Conservation (phyloP, 805 yeast species). For the Metschnikowia colocasiae region DNA sequence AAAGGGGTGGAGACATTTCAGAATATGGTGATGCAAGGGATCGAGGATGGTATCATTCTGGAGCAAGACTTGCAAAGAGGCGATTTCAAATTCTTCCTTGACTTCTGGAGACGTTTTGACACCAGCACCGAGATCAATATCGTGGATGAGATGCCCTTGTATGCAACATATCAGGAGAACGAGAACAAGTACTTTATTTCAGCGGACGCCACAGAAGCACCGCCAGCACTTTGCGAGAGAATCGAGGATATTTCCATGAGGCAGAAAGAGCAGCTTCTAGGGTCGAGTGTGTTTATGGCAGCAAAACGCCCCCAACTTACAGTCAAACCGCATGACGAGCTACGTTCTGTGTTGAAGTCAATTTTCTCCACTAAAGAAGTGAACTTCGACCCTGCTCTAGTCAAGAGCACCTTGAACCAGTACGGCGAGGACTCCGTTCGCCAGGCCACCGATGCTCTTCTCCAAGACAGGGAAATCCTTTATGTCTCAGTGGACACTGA, state of each 20-base stretch:
- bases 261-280: constrained; percentile 58
- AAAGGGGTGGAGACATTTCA: constrained; percentile 68
- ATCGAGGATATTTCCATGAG: constrained; percentile 62
- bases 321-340: constrained; percentile 25
- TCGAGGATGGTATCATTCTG: constrained; percentile 51
- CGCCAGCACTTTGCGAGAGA: constrained; percentile 32
- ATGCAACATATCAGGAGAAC: constrained; percentile 44
- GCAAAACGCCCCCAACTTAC: constrained; percentile 15
- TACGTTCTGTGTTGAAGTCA: constrained; percentile 47
- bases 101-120: constrained; percentile 63
- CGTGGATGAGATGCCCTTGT: constrained; percentile 37
- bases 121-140: constrained; percentile 24
- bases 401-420: constrained; percentile 43
- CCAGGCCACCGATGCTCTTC: constrained; percentile 49
- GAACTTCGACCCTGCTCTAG: constrained; percentile 44
- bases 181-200: constrained; percentile 42
- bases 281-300: constrained; percentile 43
- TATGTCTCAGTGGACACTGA: constrained; percentile 40
- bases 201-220: constrained; percentile 10
- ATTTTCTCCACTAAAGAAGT: constrained; percentile 54
- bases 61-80: constrained; percentile 48
- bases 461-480: constrained; percentile 53
- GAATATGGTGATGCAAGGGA: constrained; percentile 53
- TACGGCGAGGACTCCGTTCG: constrained; percentile 46
- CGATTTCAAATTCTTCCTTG: constrained; percentile 50